Base-by-base conservation (phyloP, 2,329 filamentous ascomycete species). In the Catunica adiposa region DNA sequence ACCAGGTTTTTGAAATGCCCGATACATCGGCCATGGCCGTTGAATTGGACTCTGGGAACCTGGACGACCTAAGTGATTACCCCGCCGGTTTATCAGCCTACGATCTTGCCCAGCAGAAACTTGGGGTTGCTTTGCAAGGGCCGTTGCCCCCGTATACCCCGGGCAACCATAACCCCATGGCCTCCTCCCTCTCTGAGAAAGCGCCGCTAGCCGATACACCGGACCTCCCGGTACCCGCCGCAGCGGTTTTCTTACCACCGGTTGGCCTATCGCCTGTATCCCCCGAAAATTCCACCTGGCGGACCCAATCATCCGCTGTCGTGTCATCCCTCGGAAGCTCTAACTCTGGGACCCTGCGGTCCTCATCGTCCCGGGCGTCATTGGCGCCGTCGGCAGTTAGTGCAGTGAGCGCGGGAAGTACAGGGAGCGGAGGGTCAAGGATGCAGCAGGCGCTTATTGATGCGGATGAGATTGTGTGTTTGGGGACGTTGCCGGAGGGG, bases 401-500 rank as follows among this genome's bases (percentile, higher is more conserved):
- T 14, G 60, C 64, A n/a, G n/a, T n/a, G n/a, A n/a, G n/a, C n/a
- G n/a, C n/a, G n/a, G n/a, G n/a, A n/a, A n/a, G n/a, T n/a, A n/a
- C n/a, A n/a, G n/a, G n/a, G n/a, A n/a, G n/a, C n/a, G n/a, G n/a
- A n/a, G n/a, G n/a, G 3, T 65, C 69, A 1, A 63, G 64, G 14
- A 65, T 70, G 44, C 75, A 77, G 55, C 68, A 71, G 37, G 70
- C 71, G 0, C 71, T 73, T 1, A 78, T 81, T 56, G 73, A 78
- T 59, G 67, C 75, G 1, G 69, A 70, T 2, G 71, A 72, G 17
- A 70, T 80, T 2, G 66, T 80, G 0, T 80, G 75, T 56, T 66
- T 79, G 0, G 78, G 78, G 0, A 72, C 73, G 4, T 61, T 81
- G 3, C 77, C 77, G 0, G 70, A 71, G 42, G 73, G 74, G 54